Conservation (phyloP, 2,329 filamentous ascomycete species). For the Ophiocordyceps camponoti-leonardi region DNA sequence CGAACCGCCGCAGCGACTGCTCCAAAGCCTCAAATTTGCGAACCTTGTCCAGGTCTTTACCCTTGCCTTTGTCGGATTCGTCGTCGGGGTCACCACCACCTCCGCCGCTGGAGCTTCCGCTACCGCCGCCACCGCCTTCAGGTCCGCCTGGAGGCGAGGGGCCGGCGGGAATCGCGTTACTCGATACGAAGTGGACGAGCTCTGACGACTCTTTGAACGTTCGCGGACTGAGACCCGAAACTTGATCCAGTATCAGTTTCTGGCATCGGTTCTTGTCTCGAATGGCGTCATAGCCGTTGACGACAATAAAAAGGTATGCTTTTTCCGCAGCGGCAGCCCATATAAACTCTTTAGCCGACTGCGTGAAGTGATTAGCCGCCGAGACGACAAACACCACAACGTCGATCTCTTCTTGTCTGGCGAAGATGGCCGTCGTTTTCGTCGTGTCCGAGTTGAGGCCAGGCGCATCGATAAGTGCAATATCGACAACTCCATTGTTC, state of each 20-base stretch:
- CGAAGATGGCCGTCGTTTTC: slow-evolving; percentile 94
- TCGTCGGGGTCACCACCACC: slow-evolving; percentile 35
- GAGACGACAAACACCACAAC: slow-evolving; percentile 98
- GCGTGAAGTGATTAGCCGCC: slow-evolving; percentile 92
- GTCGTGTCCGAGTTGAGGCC: slow-evolving; percentile 91
- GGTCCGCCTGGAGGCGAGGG: slow-evolving; percentile 38
- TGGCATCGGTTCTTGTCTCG: slow-evolving; percentile 80
- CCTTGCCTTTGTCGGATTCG: slow-evolving; percentile 42
- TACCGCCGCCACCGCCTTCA: slow-evolving; percentile 35
- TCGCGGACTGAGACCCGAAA: slow-evolving; percentile 70
- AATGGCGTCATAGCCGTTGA: slow-evolving; percentile 93
- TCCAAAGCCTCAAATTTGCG: slow-evolving; percentile 84
- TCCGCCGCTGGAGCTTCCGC: slow-evolving; percentile 34
- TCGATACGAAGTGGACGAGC: slow-evolving; percentile 94
- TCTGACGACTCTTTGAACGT: slow-evolving; percentile 88
- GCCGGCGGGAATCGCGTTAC: slow-evolving; percentile 73
- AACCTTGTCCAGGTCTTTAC: slow-evolving; percentile 75
- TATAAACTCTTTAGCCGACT: slow-evolving; percentile 96
- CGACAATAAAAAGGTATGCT: slow-evolving; percentile 97
- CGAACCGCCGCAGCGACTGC: slow-evolving; percentile 75
- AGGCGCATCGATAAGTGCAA: slow-evolving; percentile 90
- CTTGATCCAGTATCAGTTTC: slow-evolving; percentile 84
- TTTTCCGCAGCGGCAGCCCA: slow-evolving; percentile 91
- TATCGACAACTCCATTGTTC: slow-evolving; percentile 96
- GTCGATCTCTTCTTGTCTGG: slow-evolving; percentile 93